phyloP scores from a whole-genome alignment of 306 rosid genomes.

The Trifolium pratense region DNA sequence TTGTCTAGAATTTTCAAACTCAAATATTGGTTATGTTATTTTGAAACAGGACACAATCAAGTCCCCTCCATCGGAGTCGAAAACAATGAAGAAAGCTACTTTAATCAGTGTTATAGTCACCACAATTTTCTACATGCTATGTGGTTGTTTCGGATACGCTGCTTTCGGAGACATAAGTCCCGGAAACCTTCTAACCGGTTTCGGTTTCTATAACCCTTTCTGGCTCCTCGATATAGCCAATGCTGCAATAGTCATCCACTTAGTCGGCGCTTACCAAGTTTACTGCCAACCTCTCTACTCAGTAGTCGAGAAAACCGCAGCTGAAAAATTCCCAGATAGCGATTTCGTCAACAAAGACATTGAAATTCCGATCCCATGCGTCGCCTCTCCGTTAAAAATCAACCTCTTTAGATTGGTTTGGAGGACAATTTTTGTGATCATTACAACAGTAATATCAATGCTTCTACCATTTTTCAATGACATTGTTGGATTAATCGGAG shows the following conservation, averaged over 20 bases:
- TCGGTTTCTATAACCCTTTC: slow-evolving; percentile 51
- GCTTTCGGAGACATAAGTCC: slow-evolving; percentile 54
- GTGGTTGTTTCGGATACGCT: slow-evolving; percentile 55
- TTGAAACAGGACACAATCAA: slow-evolving; percentile 50
- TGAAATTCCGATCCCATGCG: slow-evolving; percentile 22
- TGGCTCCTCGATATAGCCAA: slow-evolving; percentile 59
- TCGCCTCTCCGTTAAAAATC: slow-evolving; percentile 13
- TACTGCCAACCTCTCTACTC: slow-evolving; percentile 50
- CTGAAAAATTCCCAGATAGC: slow-evolving; percentile 34
- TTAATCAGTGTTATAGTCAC: slow-evolving; percentile 39
- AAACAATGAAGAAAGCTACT: slow-evolving; percentile 50
- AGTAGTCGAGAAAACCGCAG: slow-evolving; percentile 32
- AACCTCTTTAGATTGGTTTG: slow-evolving; percentile 50
- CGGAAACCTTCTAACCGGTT: slow-evolving; percentile 52
- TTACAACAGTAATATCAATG: slow-evolving; percentile 45
- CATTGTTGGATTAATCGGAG: slow-evolving; percentile 53
- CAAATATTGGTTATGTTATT: not conserved
- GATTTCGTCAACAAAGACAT: slow-evolving; percentile 36
- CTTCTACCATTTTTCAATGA: slow-evolving; percentile 55
- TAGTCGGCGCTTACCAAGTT: slow-evolving; percentile 59
- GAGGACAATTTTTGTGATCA: slow-evolving; percentile 51
- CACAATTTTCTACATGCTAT: slow-evolving; percentile 46
- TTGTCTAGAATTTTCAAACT: not conserved
- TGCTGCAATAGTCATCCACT: slow-evolving; percentile 49
- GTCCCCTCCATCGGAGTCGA: slow-evolving; percentile 50